Base-by-base conservation (phyloP, 306 rosid genomes). In the Cucurbita moschata region DNA sequence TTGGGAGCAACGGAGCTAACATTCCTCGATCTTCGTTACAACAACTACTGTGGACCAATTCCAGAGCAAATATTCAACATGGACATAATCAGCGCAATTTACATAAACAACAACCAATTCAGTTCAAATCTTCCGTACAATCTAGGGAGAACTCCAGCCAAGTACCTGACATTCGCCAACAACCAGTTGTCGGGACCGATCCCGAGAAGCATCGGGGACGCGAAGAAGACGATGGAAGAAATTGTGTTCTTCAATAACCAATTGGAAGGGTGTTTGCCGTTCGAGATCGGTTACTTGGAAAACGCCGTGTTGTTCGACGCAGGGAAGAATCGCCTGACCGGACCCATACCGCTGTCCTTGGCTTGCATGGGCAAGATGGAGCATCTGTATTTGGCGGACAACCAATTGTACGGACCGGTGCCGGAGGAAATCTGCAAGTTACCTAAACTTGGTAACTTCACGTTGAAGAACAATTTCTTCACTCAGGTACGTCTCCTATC, bases 11-110 rank as follows among this genome's bases (percentile, higher is more conserved):
- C 0, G 1, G 5, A 43, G 0, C 71, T 93, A 5, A 81, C 92
- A 3, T 93, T 90, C 77, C 50, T 93, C 4, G 98, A 93, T 75
- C 85, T 93, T 69, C 82, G 98, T 68, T 93, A 83, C 76, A 93
- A 93, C 80, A 0, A 0, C 0, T 67, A 76, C 10, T 0, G 0
- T 4, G 97, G 94, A 0, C 2, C 77, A 1, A 16, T 93, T 50
- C 92, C 89, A 0, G 11, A 58, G 0, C 10, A 74, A 0, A 42
- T 93, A 26, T 90, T 90, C 60, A 0, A 8, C 0, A 58, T 50
- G n/a, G 83, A 80, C 0, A 82, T 93, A 0, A 88, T 87, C 39
- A 91, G 86, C 2, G 83, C 90, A n/a, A 89, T 90, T 78, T 88
- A 88, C 83, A 44, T 90, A 72, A 92, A 92, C 88, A 80, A 92